Evolutionary conservation across 768 basidiomycete species (phyloP).

Genomic region (Russula olivacea): DNA sequence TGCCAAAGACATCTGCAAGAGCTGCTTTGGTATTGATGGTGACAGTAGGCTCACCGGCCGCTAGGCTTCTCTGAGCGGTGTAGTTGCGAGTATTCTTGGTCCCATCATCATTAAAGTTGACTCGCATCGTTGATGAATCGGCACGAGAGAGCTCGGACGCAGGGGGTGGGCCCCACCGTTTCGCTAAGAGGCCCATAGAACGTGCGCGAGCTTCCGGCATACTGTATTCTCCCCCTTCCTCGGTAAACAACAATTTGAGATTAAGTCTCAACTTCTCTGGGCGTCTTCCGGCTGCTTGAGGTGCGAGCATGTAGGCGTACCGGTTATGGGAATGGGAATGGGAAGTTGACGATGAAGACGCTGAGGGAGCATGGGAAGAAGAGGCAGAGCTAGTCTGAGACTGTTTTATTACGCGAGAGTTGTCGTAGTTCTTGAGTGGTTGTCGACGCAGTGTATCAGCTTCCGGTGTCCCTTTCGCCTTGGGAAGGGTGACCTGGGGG

Average conservation of each 20-base stretch:
- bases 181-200: constrained; percentile 75
- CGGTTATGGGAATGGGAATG: constrained; percentile 32
- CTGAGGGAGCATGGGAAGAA: constrained; percentile 29
- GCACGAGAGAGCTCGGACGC: constrained; percentile 31
- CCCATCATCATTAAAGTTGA: constrained; percentile 59
- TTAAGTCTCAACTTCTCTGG: constrained; percentile 69
- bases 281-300: constrained; percentile 60
- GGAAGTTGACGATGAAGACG: constrained; percentile 24
- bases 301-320: constrained; percentile 70
- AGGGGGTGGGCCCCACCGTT: constrained; percentile 74
- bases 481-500: constrained; percentile 16
- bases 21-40: constrained; percentile 98
- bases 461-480: constrained; percentile 22
- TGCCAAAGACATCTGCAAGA: constrained; percentile 86
- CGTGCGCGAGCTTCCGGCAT: constrained; percentile 78
- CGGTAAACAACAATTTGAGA: constrained; percentile 64
- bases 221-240: constrained; percentile 75
- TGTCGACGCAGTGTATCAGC: constrained; percentile 22
- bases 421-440: constrained; percentile 23
- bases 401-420: constrained; percentile 19
- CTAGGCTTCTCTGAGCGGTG: constrained; percentile 41
- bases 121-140: constrained; percentile 28
- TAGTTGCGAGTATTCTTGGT: constrained; percentile 37
- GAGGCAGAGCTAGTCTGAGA: constrained; percentile 28
- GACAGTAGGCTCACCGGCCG: constrained; percentile 68